phyloP scores from a whole-genome alignment of 805 yeast genomes.

The Yamadazyma ubonensis region DNA sequence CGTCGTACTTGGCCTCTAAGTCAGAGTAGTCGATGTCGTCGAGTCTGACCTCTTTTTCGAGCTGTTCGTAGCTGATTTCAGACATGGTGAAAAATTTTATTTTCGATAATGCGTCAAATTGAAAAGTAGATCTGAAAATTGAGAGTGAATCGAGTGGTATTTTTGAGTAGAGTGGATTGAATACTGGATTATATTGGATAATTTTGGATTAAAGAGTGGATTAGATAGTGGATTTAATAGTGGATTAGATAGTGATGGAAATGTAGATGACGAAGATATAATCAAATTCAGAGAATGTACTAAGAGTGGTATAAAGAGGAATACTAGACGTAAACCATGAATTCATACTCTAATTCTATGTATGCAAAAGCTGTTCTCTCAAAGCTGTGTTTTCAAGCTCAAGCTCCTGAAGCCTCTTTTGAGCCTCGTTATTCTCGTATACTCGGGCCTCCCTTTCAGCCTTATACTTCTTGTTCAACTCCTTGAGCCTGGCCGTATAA shows the following conservation, averaged over 20 bases:
- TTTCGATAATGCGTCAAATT: no score
- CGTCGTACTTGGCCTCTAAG: slow-evolving; percentile 71
- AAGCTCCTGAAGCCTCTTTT: slow-evolving; percentile 48
- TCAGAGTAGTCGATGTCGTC: slow-evolving; percentile 77
- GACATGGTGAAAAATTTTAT: slow-evolving; percentile 16
- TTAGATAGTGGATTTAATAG: no score
- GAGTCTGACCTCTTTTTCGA: slow-evolving; percentile 39
- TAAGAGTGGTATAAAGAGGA: no score
- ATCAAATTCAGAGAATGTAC: no score
- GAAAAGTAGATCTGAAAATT: no score
- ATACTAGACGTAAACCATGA: no score
- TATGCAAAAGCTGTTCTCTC: slow-evolving; percentile 11
- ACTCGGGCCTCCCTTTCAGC: slow-evolving; percentile 69
- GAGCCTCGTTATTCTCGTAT: slow-evolving; percentile 58
- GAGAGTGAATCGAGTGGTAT: no score
- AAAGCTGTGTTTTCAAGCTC: slow-evolving; percentile 54
- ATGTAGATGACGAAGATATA: not conserved
- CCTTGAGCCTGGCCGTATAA: slow-evolving; percentile 52
- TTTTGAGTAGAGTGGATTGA: no score
- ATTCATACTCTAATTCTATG: no score
- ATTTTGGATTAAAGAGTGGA: no score
- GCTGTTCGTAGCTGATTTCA: slow-evolving; percentile 15
- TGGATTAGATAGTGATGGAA: no score
- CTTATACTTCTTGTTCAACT: slow-evolving; percentile 63
- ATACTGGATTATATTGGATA: no score